Evolutionary conservation across 2,329 filamentous ascomycete genomes (phyloP).

Genomic region (Penicillium sp.): DNA sequence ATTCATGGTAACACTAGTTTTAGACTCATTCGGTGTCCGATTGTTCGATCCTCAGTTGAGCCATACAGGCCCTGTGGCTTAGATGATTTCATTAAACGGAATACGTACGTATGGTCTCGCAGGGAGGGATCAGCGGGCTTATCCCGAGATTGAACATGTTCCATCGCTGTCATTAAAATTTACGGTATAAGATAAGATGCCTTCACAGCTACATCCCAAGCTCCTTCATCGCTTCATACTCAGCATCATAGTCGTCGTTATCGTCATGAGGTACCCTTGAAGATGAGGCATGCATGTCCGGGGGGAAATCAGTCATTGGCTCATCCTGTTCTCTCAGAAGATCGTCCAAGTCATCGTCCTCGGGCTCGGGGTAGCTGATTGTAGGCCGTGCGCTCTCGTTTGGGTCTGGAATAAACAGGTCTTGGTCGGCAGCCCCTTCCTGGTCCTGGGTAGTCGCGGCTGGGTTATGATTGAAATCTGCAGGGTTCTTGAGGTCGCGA

Average conservation of each 20-base stretch:
- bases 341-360: slow-evolving; percentile 53
- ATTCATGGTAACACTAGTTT: neutral
- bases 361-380: slow-evolving; percentile 31
- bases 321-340: slow-evolving; percentile 52
- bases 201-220: slow-evolving; percentile 22
- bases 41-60: neutral
- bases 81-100: neutral
- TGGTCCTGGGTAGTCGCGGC: neutral
- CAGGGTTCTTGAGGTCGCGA: neutral
- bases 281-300: slow-evolving; percentile 1
- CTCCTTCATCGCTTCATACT: slow-evolving; percentile 64
- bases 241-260: slow-evolving; percentile 54
- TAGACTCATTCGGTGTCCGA: neutral
- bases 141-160: neutral
- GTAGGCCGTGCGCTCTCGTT: slow-evolving; percentile 9
- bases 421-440: slow-evolving; percentile 10
- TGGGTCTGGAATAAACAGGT: slow-evolving; percentile 34
- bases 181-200: neutral
- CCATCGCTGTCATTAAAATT: slow-evolving; percentile 11
- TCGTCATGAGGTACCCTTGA: neutral
- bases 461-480: neutral
- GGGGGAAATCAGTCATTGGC: slow-evolving; percentile 2
- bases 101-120: neutral
- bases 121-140: neutral
- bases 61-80: neutral